phyloP scores from a whole-genome alignment of 2,329 filamentous ascomycete genomes.

The Bipolaris cookei region DNA sequence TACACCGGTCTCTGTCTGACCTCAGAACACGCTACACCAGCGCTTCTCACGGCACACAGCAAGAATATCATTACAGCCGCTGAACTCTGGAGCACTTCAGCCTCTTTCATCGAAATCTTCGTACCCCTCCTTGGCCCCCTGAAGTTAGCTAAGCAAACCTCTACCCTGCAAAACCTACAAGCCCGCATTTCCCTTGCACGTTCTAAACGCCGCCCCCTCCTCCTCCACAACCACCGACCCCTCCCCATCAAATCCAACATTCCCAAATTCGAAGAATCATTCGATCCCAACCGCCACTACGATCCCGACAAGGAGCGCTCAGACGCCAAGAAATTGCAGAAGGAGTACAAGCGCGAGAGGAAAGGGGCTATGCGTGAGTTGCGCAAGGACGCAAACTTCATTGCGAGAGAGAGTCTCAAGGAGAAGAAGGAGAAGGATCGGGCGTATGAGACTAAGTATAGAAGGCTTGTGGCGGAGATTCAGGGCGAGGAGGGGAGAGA shows the following conservation, averaged over 20 bases:
- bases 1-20: slow-evolving; percentile 76
- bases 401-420: slow-evolving; percentile 85
- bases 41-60: slow-evolving; percentile 66
- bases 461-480: slow-evolving; percentile 89
- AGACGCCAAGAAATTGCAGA: slow-evolving; percentile 81
- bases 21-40: slow-evolving; percentile 47
- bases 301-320: slow-evolving; percentile 91
- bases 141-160: slow-evolving; percentile 38
- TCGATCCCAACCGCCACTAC: slow-evolving; percentile 96
- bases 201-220: slow-evolving; percentile 75
- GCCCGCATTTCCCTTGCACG: slow-evolving; percentile 67
- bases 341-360: slow-evolving; percentile 91
- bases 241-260: slow-evolving; percentile 86
- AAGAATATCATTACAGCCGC: slow-evolving; percentile 71
- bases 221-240: slow-evolving; percentile 87
- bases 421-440: slow-evolving; percentile 93
- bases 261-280: slow-evolving; percentile 95
- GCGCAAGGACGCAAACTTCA: slow-evolving; percentile 92
- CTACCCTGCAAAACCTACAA: slow-evolving; percentile 67
- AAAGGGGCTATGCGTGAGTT: slow-evolving; percentile 95
- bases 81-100: slow-evolving; percentile 74
- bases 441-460: slow-evolving; percentile 96
- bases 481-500: slow-evolving; percentile 91
- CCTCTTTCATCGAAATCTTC: slow-evolving; percentile 81
- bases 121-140: slow-evolving; percentile 59